A percentile compares a stretch with the other conserved stretches of the same genome.
Conservation (phyloP, 2,329 filamentous ascomycete species). For the Pseudohalonectria lignicola region DNA sequence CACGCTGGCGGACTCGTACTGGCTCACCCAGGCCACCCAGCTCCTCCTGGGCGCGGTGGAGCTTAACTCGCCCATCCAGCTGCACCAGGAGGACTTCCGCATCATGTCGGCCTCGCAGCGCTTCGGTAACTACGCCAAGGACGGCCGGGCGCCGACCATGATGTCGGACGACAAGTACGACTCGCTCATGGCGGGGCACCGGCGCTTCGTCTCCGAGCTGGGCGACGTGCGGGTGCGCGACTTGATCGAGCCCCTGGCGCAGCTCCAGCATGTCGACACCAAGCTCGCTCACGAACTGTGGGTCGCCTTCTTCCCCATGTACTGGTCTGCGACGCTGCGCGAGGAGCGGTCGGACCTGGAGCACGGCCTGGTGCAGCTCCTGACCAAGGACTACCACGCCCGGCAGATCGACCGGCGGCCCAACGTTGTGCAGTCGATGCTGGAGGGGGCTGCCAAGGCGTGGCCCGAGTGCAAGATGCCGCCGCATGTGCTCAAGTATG, state of each 20-base stretch:
- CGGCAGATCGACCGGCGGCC: constrained; percentile 90
- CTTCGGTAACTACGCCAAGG: constrained; percentile 63
- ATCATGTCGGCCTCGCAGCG: constrained; percentile 63
- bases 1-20: constrained; percentile 86
- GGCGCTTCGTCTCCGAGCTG: constrained; percentile 73
- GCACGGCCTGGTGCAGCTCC: constrained; percentile 76
- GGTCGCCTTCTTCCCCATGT: constrained; percentile 84
- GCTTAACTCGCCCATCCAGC: constrained; percentile 63
- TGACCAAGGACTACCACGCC: constrained; percentile 93
- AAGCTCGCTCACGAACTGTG: constrained; percentile 81
- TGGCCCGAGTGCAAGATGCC: constrained; percentile 86
- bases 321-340: constrained; percentile 77
- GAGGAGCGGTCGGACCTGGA: constrained; percentile 88
- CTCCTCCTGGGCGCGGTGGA: constrained; percentile 86
- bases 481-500: constrained; percentile 90
- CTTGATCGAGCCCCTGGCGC: constrained; percentile 77
- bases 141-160: constrained; percentile 48
- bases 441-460: constrained; percentile 77
- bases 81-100: constrained; percentile 78
- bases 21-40: constrained; percentile 91
- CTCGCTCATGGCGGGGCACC: constrained; percentile 63
- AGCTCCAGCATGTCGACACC: constrained; percentile 83
- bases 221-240: constrained; percentile 81
- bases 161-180: constrained; percentile 81
- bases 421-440: constrained; percentile 86